Conservation (phyloP, 345 rosid species). For the Turritis glabra region DNA sequence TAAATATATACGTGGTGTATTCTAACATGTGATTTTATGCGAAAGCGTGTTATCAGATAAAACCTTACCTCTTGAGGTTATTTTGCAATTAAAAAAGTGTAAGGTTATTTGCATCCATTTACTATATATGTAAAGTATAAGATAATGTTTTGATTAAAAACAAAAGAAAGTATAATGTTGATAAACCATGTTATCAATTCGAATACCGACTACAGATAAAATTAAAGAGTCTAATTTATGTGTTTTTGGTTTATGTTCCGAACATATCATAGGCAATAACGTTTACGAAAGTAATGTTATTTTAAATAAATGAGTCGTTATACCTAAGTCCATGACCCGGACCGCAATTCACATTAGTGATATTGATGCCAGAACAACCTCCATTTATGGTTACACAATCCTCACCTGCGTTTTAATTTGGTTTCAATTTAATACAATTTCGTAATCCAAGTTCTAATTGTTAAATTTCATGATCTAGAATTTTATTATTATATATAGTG, state of each 20-base stretch:
- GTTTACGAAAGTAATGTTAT: neutral
- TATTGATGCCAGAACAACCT: conserved; percentile 7
- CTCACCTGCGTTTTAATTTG: conserved; percentile 9
- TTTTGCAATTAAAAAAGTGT: neutral
- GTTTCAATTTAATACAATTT: neutral
- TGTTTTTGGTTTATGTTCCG: too few species aligned
- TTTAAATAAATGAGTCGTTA: neutral
- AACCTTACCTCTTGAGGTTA: neutral
- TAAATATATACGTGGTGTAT: too few species aligned
- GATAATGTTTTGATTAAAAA: too few species aligned
- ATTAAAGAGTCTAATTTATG: too few species aligned
- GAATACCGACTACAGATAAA: too few species aligned
- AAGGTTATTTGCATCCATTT: neutral
- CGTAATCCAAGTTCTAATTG: neutral
- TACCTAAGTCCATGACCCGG: conserved; percentile 31
- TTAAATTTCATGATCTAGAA: neutral
- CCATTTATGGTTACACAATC: conserved; percentile 25
- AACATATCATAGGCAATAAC: too few species aligned
- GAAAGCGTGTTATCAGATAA: too few species aligned
- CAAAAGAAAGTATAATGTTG: too few species aligned
- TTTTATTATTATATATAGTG: neutral
- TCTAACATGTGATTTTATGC: too few species aligned
- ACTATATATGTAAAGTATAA: neutral
- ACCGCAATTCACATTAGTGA: conserved; percentile 2
- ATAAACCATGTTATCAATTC: too few species aligned